Base-by-base conservation (phyloP, 2,329 filamentous ascomycete species). In the Venturia pyrina region DNA sequence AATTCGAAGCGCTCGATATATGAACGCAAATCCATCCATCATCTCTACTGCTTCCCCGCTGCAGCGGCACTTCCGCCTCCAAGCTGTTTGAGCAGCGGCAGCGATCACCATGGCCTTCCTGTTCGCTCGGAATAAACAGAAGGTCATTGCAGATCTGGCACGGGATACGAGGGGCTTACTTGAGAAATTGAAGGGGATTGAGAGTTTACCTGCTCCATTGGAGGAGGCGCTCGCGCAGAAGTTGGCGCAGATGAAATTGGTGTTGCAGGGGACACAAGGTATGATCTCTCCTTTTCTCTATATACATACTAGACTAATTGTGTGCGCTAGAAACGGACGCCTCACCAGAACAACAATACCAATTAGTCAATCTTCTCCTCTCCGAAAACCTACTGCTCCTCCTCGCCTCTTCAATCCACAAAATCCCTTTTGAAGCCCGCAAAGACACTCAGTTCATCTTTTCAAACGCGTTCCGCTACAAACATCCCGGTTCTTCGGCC, bases 361-460 rank as follows among this genome's bases (percentile, higher is more conserved):
- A 93, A 73, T 86, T 98, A 62, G 89, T 98, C 64, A 88, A 87
- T 66, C 86, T 89, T 69, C 86, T 96, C 68, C 89, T 97, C 71
- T 87, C 93, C 74, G 92, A 97, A 78, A 92, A 96, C 75, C 83
- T 99, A 8, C 86, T 99, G 56, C 90, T 90, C 71, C 82, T 90
- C 63, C 87, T 99, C 66, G 91, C 93, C 24, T 83, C 88, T 68
- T 89, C 89, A 73, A 89, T 99, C 59, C 87, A 91, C 77, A 86
- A 88, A 63, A 84, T 99, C 5, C 92, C 93, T 0, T 99, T 99
- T 80, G 95, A 99, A 80, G 91, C 93, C 46, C 88, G 93, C 73
- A 98, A 97, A 80, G 93, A 97, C 74, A 90, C 91, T 15, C 93
- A 97, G 75, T 90, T 95, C 69, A 95, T 97, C 75, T 95, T 98